These are phyloP conservation scores for Hansenula lynferdii DNA, from an alignment of 1,139 yeast species.

Conservation along the genomic window DNA sequence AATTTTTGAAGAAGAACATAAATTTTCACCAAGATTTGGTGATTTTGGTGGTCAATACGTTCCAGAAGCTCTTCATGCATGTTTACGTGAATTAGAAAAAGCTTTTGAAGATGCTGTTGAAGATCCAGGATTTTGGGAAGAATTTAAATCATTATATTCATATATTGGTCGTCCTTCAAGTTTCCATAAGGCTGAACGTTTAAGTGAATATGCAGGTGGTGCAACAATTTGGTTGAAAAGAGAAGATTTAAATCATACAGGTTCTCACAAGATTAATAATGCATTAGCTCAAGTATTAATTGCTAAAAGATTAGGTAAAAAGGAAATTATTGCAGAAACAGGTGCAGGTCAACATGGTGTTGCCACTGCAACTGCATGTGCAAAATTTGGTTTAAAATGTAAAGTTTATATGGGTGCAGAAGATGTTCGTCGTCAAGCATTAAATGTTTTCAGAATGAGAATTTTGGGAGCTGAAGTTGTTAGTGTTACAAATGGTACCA, in stretches of 20 bases:
- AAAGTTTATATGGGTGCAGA: conserved; percentile 99
- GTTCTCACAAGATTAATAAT: conserved; percentile 95
- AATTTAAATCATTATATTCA: conserved; percentile 72
- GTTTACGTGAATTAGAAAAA: conserved; percentile 80
- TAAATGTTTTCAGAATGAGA: conserved; percentile 96
- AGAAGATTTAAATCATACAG: conserved; percentile 97
- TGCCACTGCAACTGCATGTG: conserved; percentile 99
- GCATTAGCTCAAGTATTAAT: conserved; percentile 92
- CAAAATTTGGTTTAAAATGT: conserved; percentile 93
- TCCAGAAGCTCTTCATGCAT: conserved; percentile 92
- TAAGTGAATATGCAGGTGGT: conserved; percentile 89
- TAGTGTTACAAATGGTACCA: conserved; percentile 91
- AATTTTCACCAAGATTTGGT: conserved; percentile 77
- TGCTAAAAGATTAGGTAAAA: conserved; percentile 91
- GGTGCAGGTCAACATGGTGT: conserved; percentile 99
- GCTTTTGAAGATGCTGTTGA: conserved; percentile 87
- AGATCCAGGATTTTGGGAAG: conserved; percentile 91
- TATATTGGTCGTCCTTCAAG: conserved; percentile 97
- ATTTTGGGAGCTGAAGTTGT: conserved; percentile 93
- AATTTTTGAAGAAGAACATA: conserved; percentile 49
- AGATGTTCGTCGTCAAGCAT: conserved; percentile 97
- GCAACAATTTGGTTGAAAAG: conserved; percentile 98
- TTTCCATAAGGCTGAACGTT: conserved; percentile 84
- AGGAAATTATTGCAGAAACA: conserved; percentile 91
- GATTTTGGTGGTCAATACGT: conserved; percentile 98